Evolutionary conservation across 148 eudicot genomes (phyloP), one percentile per base, ranked within the genome.

Genomic region (Rhododendron vialii): DNA sequence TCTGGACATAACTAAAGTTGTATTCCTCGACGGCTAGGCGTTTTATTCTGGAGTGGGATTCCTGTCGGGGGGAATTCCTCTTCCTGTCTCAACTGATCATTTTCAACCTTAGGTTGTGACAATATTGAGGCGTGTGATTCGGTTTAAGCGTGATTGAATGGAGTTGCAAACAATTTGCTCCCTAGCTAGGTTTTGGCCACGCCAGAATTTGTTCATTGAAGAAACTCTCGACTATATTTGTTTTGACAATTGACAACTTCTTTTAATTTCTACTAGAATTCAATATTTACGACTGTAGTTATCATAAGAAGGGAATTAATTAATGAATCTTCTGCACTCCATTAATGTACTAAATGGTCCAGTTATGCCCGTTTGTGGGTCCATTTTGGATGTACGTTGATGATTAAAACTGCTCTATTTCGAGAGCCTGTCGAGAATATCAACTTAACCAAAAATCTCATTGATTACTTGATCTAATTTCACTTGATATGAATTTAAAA

Each of bases 271-370:
- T 55, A 55, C 61, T 55, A 4, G 61, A 55, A 55, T 55, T 55
- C 61, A 55, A 55, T 15, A 15, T 55, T 55, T 55, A 15, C 17
- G 17, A 14, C 22, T 55, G 6, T 14, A 17, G 61, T 55, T 55
- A 55, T 55, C 17, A 55, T 41, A 6, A 41, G 20, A 17, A 55
- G 22, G 61, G 20, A 55, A 51, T 51, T 41, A 41, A 41, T 41
- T 41, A 88, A 89, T 33, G 93, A 90, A 48, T 48, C 51, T 48
- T 48, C 51, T 48, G 11, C 51, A 48, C 12, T 48, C 51, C 51
- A 48, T 48, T 8, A 48, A 48, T 48, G 13, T 9, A 11, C 51
- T 47, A 47, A 47, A 47, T 47, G 50, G 50, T 10, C 50, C 12
- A 8, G 50, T 47, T 47, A 47, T 47, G 50, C 50, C 50, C 13